Conservation (phyloP, 768 basidiomycete genomes). For the Crassisporium funariophilum region DNA sequence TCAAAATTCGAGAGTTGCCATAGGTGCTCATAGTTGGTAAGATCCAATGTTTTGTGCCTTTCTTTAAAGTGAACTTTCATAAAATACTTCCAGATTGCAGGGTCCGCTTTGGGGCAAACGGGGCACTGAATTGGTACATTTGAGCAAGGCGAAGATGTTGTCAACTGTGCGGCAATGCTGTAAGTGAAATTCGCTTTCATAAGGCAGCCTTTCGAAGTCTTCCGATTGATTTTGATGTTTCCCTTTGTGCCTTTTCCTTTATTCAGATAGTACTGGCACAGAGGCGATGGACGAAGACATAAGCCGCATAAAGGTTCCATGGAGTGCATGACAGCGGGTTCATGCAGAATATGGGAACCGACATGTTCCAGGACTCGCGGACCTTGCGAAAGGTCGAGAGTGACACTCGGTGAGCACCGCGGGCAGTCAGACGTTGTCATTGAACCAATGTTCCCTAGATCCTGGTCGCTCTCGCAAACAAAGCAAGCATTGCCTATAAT, state of each 20-base stretch:
- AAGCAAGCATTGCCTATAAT: constrained; percentile 23
- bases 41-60: constrained; percentile 5
- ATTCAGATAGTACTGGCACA: constrained; percentile 18
- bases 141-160: constrained; percentile 17
- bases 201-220: constrained; percentile 14
- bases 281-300: constrained; percentile 21
- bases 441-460: constrained; percentile 4
- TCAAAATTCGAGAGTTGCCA: constrained; percentile 21
- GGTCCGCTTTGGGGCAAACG: constrained; percentile 11
- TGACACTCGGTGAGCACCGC: constrained; percentile 5
- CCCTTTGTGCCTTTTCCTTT: constrained; percentile 19
- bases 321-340: constrained; percentile 11
- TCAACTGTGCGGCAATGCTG: constrained; percentile 15
- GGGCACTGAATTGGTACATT: constrained; percentile 25
- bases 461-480: constrained; percentile 14
- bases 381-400: constrained; percentile 8
- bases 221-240: constrained; percentile 12
- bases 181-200: constrained; percentile 17
- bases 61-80: constrained; percentile 19
- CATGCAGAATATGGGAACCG: constrained; percentile 25
- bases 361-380: constrained; percentile 26
- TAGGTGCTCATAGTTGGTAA: background rate
- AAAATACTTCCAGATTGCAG: constrained; percentile 20
- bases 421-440: constrained; percentile 7
- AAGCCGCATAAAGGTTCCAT: constrained; percentile 26